phyloP scores from a whole-genome alignment of 2,329 filamentous ascomycete species.

The Trichoderma guizhouense region DNA sequence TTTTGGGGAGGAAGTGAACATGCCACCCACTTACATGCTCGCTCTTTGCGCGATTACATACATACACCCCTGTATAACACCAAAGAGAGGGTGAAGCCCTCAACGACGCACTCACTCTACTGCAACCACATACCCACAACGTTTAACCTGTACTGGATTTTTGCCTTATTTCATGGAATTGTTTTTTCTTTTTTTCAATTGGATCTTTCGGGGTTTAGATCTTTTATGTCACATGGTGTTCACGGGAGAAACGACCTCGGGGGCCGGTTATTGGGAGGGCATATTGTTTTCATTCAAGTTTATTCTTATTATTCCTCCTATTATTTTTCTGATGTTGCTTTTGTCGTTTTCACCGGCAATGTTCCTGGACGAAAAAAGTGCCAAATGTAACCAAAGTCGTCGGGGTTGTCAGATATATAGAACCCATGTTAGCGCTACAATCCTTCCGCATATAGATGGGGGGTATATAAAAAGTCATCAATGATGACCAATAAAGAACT shows the following conservation, averaged over 20 bases:
- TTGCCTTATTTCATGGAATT: background rate
- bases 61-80: background rate
- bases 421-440: background rate
- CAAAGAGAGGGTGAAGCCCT: background rate
- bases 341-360: background rate
- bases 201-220: conserved; percentile 1
- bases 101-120: background rate
- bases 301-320: background rate
- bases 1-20: conserved; percentile 37
- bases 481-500: background rate
- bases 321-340: background rate
- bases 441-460: background rate
- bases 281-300: background rate
- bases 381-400: background rate
- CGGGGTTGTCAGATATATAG: background rate
- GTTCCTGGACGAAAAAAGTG: background rate
- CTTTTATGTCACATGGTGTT: background rate
- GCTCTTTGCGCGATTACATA: background rate
- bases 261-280: background rate
- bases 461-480: background rate
- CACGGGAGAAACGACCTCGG: background rate
- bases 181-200: background rate
- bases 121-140: background rate
- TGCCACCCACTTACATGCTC: background rate
- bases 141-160: background rate